Evolutionary conservation across 176 grass and related monocot genomes (phyloP).

Genomic region (Triticum dicoccoides): DNA sequence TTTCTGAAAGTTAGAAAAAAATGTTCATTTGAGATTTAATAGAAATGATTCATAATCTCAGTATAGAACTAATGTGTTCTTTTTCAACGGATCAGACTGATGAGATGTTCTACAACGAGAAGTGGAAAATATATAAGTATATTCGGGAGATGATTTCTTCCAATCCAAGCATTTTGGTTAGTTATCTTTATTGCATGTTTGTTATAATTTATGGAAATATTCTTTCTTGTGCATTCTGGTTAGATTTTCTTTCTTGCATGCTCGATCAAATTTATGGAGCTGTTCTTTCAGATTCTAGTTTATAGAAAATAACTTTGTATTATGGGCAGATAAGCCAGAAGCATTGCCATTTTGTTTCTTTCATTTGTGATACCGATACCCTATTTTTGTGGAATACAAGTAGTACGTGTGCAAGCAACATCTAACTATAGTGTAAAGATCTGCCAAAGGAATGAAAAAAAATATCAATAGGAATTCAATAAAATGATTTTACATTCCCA

Average conservation of each 20-base stretch:
- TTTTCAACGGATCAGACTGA: neutral
- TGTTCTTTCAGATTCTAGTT: neutral
- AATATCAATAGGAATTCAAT: neutral
- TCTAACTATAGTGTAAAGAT: neutral
- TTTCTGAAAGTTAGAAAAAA: no score
- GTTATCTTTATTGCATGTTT: neutral
- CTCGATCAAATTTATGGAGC: neutral
- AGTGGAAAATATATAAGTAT: neutral
- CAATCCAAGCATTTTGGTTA: slow-evolving; percentile 4
- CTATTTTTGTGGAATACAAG: neutral
- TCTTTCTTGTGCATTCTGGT: neutral
- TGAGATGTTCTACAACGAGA: neutral
- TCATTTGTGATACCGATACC: neutral
- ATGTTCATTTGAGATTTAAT: neutral
- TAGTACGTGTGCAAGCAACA: neutral
- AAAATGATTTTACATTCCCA: no score
- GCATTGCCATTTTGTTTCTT: neutral
- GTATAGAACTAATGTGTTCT: neutral
- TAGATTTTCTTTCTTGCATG: neutral
- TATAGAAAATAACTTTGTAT: neutral
- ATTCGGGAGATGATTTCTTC: neutral
- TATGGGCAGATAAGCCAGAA: neutral
- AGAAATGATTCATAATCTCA: neutral
- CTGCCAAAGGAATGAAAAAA: neutral
- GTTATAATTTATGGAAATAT: neutral